Evolutionary conservation across 495 filamentous ascomycete species (phyloP).

Genomic region (Trichoderma orchidacearum): DNA sequence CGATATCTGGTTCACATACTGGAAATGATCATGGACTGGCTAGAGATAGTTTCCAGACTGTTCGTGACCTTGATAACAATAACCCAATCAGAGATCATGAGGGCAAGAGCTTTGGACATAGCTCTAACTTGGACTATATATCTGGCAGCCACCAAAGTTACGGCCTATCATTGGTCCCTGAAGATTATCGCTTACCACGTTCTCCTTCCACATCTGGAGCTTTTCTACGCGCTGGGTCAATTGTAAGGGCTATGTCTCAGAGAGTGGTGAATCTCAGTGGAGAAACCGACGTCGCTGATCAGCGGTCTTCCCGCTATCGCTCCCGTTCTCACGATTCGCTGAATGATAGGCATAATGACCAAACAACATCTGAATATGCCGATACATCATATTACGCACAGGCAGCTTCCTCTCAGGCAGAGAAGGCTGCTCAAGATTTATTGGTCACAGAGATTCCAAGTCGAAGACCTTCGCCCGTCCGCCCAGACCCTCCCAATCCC

Average conservation of each 20-base stretch:
- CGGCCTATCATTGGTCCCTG: conserved; percentile 32
- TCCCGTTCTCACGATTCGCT: conserved; percentile 29
- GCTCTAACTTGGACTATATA: conserved; percentile 35
- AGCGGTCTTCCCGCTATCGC: conserved; percentile 55
- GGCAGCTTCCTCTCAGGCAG: conserved; percentile 26
- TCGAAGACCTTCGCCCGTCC: not conserved
- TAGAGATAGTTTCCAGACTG: conserved; percentile 49
- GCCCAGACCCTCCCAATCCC: conserved; percentile 53
- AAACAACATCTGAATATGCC: conserved; percentile 36
- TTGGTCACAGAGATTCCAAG: conserved; percentile 9
- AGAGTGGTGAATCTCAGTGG: conserved; percentile 96
- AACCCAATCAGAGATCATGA: conserved; percentile 24
- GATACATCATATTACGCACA: conserved; percentile 34
- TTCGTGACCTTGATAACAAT: conserved; percentile 31
- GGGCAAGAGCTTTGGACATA: conserved; percentile 30
- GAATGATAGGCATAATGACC: conserved; percentile 19
- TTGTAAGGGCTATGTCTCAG: conserved; percentile 93
- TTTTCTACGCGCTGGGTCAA: conserved; percentile 68
- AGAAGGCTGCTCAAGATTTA: conserved; percentile 30
- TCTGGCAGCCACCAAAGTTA: conserved; percentile 30
- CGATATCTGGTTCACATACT: conserved; percentile 46
- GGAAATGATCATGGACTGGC: conserved; percentile 38
- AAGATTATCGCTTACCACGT: conserved; percentile 38
- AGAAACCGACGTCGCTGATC: conserved; percentile 61
- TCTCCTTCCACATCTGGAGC: conserved; percentile 45